Conservation (phyloP, 306 rosid species). For the Crotalaria pallida region DNA sequence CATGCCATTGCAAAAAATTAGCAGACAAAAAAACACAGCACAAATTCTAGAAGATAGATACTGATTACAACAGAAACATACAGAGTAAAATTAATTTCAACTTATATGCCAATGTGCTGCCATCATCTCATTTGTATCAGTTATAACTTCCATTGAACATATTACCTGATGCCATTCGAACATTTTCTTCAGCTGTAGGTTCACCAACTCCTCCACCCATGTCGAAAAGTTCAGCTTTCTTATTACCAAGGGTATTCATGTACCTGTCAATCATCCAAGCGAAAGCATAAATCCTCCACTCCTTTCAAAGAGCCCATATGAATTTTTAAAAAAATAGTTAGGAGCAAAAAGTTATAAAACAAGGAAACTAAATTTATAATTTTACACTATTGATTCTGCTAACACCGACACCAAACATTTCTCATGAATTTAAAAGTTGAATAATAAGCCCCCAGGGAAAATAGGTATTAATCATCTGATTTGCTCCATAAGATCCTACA, state of each 20-base stretch:
- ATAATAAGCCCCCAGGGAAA: not conserved
- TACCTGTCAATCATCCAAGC: too few relatives aligned
- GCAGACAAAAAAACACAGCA: not conserved
- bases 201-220: too few relatives aligned
- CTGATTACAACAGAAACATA: constrained; percentile 6
- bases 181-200: too few relatives aligned
- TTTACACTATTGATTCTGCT: constrained; percentile 15
- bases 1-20: not conserved
- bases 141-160: too few relatives aligned
- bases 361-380: not conserved
- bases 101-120: too few relatives aligned
- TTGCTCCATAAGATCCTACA: not conserved
- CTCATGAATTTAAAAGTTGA: not conserved
- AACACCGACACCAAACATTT: not conserved
- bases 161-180: too few relatives aligned
- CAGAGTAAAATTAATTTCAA: not conserved
- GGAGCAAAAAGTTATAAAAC: not conserved
- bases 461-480: not conserved
- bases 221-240: too few relatives aligned
- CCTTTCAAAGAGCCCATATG: too few relatives aligned
- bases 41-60: not conserved
- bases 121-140: too few relatives aligned
- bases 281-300: too few relatives aligned
- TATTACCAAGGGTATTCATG: too few relatives aligned
- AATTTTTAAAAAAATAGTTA: too few relatives aligned